phyloP scores from a whole-genome alignment of 345 rosid species.

The Lumnitzera racemosa region DNA sequence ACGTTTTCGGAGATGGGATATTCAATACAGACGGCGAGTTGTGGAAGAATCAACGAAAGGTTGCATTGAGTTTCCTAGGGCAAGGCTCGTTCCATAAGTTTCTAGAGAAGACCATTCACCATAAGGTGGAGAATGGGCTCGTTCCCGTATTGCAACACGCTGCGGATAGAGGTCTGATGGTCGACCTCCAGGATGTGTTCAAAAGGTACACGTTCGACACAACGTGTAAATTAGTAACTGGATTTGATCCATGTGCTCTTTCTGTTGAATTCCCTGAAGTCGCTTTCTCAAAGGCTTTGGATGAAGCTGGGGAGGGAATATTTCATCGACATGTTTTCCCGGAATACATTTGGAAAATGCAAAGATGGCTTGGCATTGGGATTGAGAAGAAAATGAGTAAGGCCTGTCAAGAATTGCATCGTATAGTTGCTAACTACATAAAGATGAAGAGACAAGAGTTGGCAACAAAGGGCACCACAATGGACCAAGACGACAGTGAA shows the following conservation, averaged over 20 bases:
- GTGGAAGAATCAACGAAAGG: slow-evolving; percentile 45
- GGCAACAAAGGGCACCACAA: not conserved
- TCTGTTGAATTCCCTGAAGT: slow-evolving; percentile 26
- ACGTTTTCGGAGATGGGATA: slow-evolving; percentile 56
- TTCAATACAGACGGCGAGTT: slow-evolving; percentile 34
- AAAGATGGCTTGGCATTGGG: slow-evolving; percentile 36
- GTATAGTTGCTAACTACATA: slow-evolving; percentile 14
- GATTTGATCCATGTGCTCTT: slow-evolving; percentile 36
- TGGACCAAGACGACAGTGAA: no score
- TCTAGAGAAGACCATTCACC: slow-evolving; percentile 17
- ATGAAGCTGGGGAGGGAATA: slow-evolving; percentile 39
- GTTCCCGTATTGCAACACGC: slow-evolving; percentile 37
- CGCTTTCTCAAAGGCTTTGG: slow-evolving; percentile 31
- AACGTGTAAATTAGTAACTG: slow-evolving; percentile 27
- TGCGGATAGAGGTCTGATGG: slow-evolving; percentile 11
- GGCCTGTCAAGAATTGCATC: slow-evolving; percentile 24
- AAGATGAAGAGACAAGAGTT: slow-evolving; percentile 24
- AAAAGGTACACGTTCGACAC: slow-evolving; percentile 45
- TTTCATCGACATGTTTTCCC: slow-evolving; percentile 41
- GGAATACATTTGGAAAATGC: slow-evolving; percentile 30
- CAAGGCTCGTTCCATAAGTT: slow-evolving; percentile 21
- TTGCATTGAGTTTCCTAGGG: slow-evolving; percentile 22
- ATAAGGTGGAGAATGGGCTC: slow-evolving; percentile 35
- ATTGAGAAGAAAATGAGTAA: slow-evolving; percentile 27
- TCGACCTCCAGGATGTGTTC: slow-evolving; percentile 41